Base-by-base conservation (phyloP, 495 filamentous ascomycete genomes). In the Aspergillus diversus region DNA sequence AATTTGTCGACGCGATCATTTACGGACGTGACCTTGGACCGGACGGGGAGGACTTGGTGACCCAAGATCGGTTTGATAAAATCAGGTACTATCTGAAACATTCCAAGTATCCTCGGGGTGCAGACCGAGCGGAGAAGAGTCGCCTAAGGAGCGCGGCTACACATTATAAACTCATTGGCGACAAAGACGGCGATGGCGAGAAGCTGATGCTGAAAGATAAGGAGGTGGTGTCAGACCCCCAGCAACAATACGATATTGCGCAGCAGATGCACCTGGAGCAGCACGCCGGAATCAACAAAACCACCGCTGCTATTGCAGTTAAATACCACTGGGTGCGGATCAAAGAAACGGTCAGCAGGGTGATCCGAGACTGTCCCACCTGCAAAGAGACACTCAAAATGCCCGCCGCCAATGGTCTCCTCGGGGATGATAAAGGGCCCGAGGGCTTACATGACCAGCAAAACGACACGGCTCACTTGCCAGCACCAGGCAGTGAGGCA, bases 211-310 rank as follows among this genome's bases (percentile, higher is more conserved):
- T 98, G 60, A 97, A 97, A 73, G 95, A 95, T 69, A 99, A 98
- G 75, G 94, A 99, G 73, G 95, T 99, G 34, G 90, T 99, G 43
- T 89, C 90, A 31, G 94, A 98, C 72, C 92, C 92, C 7, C 86
- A 93, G 72, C 85, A 87, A 65, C 95, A 99, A 77, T 96, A 96
- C 75, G 91, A 95, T 57, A 94, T 98, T 70, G 92, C 93, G 6
- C 80, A 87, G 39, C 77, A 81, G 39, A 82, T 92, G 12, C 95
- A 99, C 74, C 76, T 86, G 50, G 77, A 85, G 54, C 81, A 87
- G n/a, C 95, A 99, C 73, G 92, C 89, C 5, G 95, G 95, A 57
- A 98, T 99, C 76, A 99, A 99, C 82, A 98, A 97, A 77, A 97
- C 94, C 2, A 99, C 95, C 0, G 92, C 93, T 8, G 89, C 87